Evolutionary conservation across 2,329 filamentous ascomycete genomes (phyloP), one percentile per base, ranked within the genome.

Genomic region (Cladophialophora yegresii): DNA sequence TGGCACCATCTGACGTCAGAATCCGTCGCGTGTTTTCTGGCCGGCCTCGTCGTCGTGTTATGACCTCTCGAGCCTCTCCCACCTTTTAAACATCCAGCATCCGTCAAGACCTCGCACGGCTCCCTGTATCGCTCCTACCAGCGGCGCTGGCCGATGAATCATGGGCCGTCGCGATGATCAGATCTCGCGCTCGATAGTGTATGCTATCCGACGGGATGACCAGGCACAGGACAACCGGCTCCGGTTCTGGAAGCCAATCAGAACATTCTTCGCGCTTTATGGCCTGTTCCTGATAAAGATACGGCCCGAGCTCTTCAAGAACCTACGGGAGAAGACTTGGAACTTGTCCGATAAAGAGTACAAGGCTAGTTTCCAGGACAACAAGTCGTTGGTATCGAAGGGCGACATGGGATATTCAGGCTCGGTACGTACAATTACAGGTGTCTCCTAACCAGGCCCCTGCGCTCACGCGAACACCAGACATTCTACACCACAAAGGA

Each of bases 381-480:
- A 73, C 50, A 74, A 74, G 61, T 74, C 78, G 0, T 76, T 91
- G 33, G 75, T 82, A 1, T 75, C 86, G 0, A 83, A 89, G 65
- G 88, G 87, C 1, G 87, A 91, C 72, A 80, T 92, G 76, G 89
- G 89, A 2, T 90, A 89, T 73, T 90, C 87, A 30, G 89, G 89
- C 55, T 91, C 88, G 30, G 64, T 66, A 23, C 82, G 85, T 74
- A 28, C 26, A 23, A 9, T 26, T 20, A 23, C 20, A 40, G 3
- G 13, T 13, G 4, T 3, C 33, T 1, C 5, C 13, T n/a, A 6
- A n/a, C 36, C 36, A 16, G 16, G 13, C 2, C 2, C 4, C n/a
- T 43, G 16, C 47, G 3, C 47, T 51, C 6, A 51, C 8, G 9
- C 47, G 0, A 23, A 9, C 47, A 26, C 20, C 36, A 61, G 70